Evolutionary conservation across 768 basidiomycete genomes (phyloP).

Genomic region (Suillus lakei): DNA sequence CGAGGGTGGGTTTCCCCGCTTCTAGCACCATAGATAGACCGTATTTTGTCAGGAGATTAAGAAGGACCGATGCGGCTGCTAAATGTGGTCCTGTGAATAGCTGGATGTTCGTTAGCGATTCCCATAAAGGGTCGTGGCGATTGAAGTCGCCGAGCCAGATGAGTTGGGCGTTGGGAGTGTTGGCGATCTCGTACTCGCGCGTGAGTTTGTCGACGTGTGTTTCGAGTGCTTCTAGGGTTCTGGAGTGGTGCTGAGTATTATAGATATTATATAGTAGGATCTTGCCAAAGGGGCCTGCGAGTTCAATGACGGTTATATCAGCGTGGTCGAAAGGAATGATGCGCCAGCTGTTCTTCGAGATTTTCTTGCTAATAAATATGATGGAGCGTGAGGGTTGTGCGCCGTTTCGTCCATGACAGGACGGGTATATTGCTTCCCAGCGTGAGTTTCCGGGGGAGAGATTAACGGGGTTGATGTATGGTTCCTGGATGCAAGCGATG

Average conservation of each 20-base stretch:
- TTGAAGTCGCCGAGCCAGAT: slow-evolving; percentile 48
- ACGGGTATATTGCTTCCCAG: slow-evolving; percentile 33
- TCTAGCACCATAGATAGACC: too few relatives aligned
- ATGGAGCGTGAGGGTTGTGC: not conserved
- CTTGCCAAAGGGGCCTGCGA: slow-evolving; percentile 15
- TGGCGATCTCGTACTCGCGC: too few relatives aligned
- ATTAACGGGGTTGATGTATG: slow-evolving; percentile 25
- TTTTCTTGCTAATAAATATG: too few relatives aligned
- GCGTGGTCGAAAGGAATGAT: too few relatives aligned
- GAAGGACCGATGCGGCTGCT: not conserved
- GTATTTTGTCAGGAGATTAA: too few relatives aligned
- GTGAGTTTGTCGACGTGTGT: not conserved
- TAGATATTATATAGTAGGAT: slow-evolving; percentile 22
- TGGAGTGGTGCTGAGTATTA: slow-evolving; percentile 14
- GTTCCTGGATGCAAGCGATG: slow-evolving; percentile 37
- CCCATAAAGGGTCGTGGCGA: slow-evolving; percentile 47
- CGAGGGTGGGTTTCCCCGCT: too few relatives aligned
- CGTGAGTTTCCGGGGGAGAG: slow-evolving; percentile 15
- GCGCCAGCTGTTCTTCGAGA: too few relatives aligned
- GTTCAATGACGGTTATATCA: slow-evolving; percentile 30
- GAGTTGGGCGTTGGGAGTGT: slow-evolving; percentile 6
- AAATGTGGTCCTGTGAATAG: slow-evolving; percentile 44
- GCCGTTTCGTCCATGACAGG: slow-evolving; percentile 14
- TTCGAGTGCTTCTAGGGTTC: not conserved
- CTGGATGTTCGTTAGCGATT: slow-evolving; percentile 30